Evolutionary conservation across 805 yeast genomes (phyloP).

Genomic region (Huiozyma naganishii): DNA sequence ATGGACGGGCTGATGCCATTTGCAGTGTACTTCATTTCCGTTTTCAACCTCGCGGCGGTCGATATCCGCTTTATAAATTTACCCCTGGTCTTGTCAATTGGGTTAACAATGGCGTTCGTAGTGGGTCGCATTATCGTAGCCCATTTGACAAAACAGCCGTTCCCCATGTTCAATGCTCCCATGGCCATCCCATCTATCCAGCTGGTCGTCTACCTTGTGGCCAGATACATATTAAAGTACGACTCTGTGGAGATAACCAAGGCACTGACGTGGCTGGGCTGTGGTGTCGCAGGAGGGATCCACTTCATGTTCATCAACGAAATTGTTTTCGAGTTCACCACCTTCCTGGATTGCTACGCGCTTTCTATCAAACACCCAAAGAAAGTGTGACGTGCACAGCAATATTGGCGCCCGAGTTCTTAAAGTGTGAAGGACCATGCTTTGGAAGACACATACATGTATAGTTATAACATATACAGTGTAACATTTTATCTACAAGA

Average conservation of each 20-base stretch:
- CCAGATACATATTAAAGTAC: slow-evolving; percentile 22
- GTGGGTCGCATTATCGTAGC: slow-evolving; percentile 87
- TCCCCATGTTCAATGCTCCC: slow-evolving; percentile 67
- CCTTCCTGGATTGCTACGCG: slow-evolving; percentile 77
- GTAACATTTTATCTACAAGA: slow-evolving; percentile 1
- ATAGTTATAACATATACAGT: not conserved
- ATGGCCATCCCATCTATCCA: slow-evolving; percentile 54
- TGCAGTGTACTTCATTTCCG: slow-evolving; percentile 40
- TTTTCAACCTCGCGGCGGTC: slow-evolving; percentile 37
- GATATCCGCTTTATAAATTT: slow-evolving; percentile 41
- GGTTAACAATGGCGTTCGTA: slow-evolving; percentile 66
- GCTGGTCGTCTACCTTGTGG: slow-evolving; percentile 23
- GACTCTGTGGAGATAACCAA: slow-evolving; percentile 35
- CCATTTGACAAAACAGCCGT: slow-evolving; percentile 70
- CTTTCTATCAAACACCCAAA: slow-evolving; percentile 75
- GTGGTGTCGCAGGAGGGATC: slow-evolving; percentile 57
- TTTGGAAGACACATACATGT: not conserved
- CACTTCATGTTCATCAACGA: slow-evolving; percentile 68
- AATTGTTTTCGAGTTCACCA: slow-evolving; percentile 72
- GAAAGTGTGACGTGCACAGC: slow-evolving; percentile 20
- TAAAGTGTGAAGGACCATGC: not conserved
- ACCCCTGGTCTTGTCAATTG: slow-evolving; percentile 61
- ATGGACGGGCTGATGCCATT: slow-evolving; percentile 61
- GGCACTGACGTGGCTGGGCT: slow-evolving; percentile 52
- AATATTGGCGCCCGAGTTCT: not conserved